Conservation (phyloP, 805 yeast species). For the Metschnikowia peoriensis region DNA sequence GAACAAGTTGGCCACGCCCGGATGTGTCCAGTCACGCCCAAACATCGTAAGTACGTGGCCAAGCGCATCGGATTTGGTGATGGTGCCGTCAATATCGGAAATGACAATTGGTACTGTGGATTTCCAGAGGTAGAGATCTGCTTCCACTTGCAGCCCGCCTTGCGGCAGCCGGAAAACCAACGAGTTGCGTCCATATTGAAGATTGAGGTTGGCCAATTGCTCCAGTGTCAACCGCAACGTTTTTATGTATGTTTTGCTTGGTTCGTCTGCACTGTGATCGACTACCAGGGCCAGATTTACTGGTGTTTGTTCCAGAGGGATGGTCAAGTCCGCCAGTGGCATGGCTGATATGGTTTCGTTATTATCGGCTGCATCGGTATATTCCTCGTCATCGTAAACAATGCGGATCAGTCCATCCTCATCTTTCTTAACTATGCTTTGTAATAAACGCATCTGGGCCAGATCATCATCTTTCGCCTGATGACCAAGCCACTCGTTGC, state of each 20-base stretch:
- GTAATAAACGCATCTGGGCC: constrained; percentile 32
- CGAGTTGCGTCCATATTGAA: constrained; percentile 77
- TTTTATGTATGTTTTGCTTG: constrained; percentile 59
- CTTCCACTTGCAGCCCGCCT: constrained; percentile 72
- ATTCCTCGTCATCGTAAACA: constrained; percentile 22
- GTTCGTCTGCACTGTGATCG: background rate
- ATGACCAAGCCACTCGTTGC: constrained; percentile 14
- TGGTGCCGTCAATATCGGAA: constrained; percentile 97
- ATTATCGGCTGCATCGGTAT: constrained; percentile 5
- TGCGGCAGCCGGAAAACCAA: constrained; percentile 76
- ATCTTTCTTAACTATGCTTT: constrained; percentile 49
- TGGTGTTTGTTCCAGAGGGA: constrained; percentile 7
- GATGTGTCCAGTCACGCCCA: constrained; percentile 98
- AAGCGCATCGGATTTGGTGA: constrained; percentile 94
- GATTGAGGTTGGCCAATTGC: constrained; percentile 69
- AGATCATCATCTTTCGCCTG: constrained; percentile 16
- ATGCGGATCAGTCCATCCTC: constrained; percentile 67
- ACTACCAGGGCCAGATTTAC: constrained; percentile 1
- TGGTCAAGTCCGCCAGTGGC: constrained; percentile 7
- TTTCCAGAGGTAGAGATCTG: constrained; percentile 82
- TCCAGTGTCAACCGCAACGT: constrained; percentile 90
- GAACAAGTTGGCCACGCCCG: constrained; percentile 89
- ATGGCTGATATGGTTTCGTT: constrained; percentile 5
- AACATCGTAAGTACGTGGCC: constrained; percentile 93
- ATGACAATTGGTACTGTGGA: constrained; percentile 85